Evolutionary conservation across 2,329 filamentous ascomycete species (phyloP), one percentile per base, ranked within the genome.

Genomic region (Xylariales sp.): DNA sequence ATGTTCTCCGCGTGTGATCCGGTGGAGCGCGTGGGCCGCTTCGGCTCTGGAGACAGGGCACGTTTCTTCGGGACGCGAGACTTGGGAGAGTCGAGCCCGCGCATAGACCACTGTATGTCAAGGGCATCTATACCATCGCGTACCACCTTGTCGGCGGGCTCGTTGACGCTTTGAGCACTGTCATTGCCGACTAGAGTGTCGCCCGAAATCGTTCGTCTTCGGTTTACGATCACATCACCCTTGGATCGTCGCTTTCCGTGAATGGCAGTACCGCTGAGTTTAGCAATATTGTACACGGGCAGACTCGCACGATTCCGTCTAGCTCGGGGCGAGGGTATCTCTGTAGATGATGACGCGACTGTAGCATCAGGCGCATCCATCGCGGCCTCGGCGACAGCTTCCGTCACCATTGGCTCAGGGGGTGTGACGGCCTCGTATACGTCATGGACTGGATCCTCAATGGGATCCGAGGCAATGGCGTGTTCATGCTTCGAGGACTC

Each of bases 221-320:
- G 35, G 28, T 69, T 60, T 22, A 61, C 55, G 9, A 71, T 66
- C 19, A 59, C 51, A 47, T 78, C 73, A 45, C 74, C 71, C 33
- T 74, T 77, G 32, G 71, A 59, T 61, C 64, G 71, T 62, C 65
- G 72, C 51, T 73, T 77, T 38, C 73, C 79, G 50, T 84, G 80
- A 31, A 74, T 69, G 20, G 74, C 71, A 35, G 78, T 84, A 50
- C 81, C 80, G 44, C 71, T 74, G 38, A 85, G 68, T 51, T 76
- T 73, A 48, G 78, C 70, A 12, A 84, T 64, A 52, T 88, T 88
- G 64, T 88, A 88, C 12, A 81, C 75, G 10, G 76, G 72, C 14
- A 78, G 66, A 40, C 70, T 73, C n/a, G 64, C 54, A 47, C 76
- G 73, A 27, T 70, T 65, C 53, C 82, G 76, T 51, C 73, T 73